Percentiles rank a stretch among this genome's conserved stretches.
These are phyloP conservation scores for Ogataea populi-albae DNA, from an alignment of 805 yeast species.

Conservation along the genomic window DNA sequence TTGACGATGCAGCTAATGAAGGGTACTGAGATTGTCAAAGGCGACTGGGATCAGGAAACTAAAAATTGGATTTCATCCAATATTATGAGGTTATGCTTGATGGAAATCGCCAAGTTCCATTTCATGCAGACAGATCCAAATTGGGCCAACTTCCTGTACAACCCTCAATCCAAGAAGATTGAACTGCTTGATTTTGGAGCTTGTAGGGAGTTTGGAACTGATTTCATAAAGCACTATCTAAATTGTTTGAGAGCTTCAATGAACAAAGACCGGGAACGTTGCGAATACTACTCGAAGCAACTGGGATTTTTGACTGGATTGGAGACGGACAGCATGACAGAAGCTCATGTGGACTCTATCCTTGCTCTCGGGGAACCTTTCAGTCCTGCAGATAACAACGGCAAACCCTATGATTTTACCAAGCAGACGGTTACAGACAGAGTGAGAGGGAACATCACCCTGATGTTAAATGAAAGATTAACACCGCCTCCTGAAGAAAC, in stretches of 20 bases:
- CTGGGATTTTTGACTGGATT: constrained; percentile 91
- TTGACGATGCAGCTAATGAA: constrained; percentile 86
- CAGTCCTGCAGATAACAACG: constrained; percentile 46
- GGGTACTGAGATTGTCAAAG: constrained; percentile 79
- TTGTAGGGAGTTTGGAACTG: constrained; percentile 69
- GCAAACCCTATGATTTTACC: constrained; percentile 63
- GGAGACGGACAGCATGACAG: constrained; percentile 82
- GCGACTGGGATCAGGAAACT: constrained; percentile 69
- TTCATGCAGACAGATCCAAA: constrained; percentile 99
- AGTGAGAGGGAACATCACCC: constrained; percentile 79
- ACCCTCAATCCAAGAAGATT: constrained; percentile 63
- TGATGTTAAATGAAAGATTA: constrained; percentile 88
- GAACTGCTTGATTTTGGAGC: constrained; percentile 96
- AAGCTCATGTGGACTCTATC: constrained; percentile 90
- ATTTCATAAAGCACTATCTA: constrained; percentile 68
- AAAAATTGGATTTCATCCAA: constrained; percentile 79
- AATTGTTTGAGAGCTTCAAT: constrained; percentile 74
- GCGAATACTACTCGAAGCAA: constrained; percentile 60
- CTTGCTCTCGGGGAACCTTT: constrained; percentile 93
- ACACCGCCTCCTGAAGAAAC: constrained; percentile 99
- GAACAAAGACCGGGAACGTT: constrained; percentile 57
- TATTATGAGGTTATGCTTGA: constrained; percentile 81
- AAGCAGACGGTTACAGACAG: constrained; percentile 92
- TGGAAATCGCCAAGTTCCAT: constrained; percentile 78
- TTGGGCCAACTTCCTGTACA: constrained; percentile 96